Conservation (phyloP, 306 rosid genomes). For the Oemleria cerasiformis region DNA sequence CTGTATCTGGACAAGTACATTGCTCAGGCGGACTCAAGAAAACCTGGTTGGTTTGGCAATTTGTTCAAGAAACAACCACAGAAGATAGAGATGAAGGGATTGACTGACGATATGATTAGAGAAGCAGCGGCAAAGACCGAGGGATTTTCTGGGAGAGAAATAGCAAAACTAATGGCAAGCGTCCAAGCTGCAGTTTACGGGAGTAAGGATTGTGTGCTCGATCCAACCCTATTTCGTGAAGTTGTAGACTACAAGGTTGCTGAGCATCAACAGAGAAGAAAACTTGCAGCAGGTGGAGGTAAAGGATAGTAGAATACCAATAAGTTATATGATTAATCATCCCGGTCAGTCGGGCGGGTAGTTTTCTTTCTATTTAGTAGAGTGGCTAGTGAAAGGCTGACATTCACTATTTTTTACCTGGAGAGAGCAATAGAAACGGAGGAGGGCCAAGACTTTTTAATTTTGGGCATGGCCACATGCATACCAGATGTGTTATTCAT, state of each 20-base stretch:
- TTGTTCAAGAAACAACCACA: conserved; percentile 61
- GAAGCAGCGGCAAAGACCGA: conserved; percentile 86
- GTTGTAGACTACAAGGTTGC: conserved; percentile 93
- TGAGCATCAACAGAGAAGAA: conserved; percentile 93
- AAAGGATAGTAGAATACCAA: conserved; percentile 27
- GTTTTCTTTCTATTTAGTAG: conserved; percentile 6
- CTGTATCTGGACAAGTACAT: conserved; percentile 88
- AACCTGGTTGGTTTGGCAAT: conserved; percentile 51
- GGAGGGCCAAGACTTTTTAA: conserved; percentile 14
- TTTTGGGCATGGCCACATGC: conserved; percentile 21
- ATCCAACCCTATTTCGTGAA: conserved; percentile 68
- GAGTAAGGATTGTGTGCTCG: conserved; percentile 80
- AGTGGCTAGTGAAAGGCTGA: conserved; percentile 3
- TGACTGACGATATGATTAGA: conserved; percentile 70
- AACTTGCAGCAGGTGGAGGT: conserved; percentile 50
- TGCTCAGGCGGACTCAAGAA: conserved; percentile 68
- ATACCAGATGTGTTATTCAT: conserved; percentile 18
- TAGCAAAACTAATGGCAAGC: conserved; percentile 95
- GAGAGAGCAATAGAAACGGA: not conserved
- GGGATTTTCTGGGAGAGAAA: conserved; percentile 95
- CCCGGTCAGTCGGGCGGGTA: not conserved
- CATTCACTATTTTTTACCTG: not conserved
- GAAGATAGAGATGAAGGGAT: conserved; percentile 75
- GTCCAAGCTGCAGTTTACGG: conserved; percentile 96
- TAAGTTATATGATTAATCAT: conserved; percentile 16